These are phyloP conservation scores for Centaurea solstitialis DNA, from an alignment of 129 eudicot species.

Conservation along the genomic window DNA sequence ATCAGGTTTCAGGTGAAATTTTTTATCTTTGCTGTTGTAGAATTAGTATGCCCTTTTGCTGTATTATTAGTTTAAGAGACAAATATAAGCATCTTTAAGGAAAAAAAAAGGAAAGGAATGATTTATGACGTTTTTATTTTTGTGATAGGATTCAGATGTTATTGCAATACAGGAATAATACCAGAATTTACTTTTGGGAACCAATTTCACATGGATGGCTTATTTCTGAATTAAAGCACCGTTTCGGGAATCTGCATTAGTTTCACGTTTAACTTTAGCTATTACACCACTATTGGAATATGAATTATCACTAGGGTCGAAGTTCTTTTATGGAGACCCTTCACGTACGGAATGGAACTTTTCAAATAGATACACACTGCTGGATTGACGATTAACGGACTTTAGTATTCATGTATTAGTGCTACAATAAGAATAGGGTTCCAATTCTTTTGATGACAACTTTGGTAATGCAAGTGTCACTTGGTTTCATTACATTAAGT, in stretches of 20 bases:
- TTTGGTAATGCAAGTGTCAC: background rate
- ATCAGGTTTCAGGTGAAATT: conserved; percentile 81
- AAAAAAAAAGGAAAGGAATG: background rate
- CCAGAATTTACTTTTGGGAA: background rate
- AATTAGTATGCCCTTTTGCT: background rate
- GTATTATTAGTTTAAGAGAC: background rate
- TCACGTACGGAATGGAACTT: background rate
- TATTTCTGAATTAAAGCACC: background rate
- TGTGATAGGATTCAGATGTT: conserved; percentile 15
- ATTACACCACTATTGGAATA: background rate
- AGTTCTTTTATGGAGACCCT: background rate
- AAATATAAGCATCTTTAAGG: background rate
- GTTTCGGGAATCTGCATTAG: background rate
- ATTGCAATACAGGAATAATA: background rate
- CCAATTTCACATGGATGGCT: background rate
- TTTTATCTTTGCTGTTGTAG: background rate
- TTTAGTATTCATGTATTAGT: background rate
- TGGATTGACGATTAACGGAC: background rate
- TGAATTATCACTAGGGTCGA: background rate
- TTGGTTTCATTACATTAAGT: background rate
- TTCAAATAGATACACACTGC: background rate
- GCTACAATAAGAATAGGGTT: background rate
- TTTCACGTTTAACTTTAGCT: background rate
- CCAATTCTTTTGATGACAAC: background rate
- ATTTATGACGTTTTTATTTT: background rate